Percentiles rank a stretch among this genome's conserved stretches.
These are phyloP conservation scores for Ogataea haglerorum DNA, from an alignment of 805 yeast genomes.

Conservation along the genomic window DNA sequence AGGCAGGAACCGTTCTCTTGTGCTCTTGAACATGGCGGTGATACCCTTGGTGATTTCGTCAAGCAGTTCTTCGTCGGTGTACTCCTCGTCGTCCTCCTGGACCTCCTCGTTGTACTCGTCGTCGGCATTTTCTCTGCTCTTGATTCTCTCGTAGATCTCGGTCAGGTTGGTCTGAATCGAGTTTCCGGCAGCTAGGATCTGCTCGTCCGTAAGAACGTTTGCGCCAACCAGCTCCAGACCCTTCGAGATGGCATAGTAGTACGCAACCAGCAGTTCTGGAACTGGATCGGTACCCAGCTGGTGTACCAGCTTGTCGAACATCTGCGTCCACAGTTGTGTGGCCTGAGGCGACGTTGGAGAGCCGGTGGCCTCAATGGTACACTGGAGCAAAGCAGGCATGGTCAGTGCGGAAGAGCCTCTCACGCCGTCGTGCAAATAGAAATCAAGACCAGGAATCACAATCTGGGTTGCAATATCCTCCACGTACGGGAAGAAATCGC, in stretches of 20 bases:
- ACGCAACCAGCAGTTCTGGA: constrained; percentile 74
- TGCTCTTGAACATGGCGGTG: constrained; percentile 63
- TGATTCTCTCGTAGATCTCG: constrained; percentile 69
- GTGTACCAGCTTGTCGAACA: constrained; percentile 62
- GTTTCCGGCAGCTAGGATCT: constrained; percentile 52
- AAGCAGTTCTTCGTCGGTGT: constrained; percentile 83
- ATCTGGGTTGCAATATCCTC: constrained; percentile 73
- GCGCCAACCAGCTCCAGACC: constrained; percentile 68
- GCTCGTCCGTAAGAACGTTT: constrained; percentile 51
- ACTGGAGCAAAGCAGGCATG: constrained; percentile 70
- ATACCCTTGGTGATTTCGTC: constrained; percentile 82
- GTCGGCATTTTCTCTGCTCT: constrained; percentile 67
- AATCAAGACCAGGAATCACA: constrained; percentile 83
- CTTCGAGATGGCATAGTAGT: constrained; percentile 67
- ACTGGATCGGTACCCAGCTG: constrained; percentile 77
- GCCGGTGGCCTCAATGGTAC: constrained; percentile 55
- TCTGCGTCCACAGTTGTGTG: constrained; percentile 64
- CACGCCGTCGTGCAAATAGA: constrained; percentile 91
- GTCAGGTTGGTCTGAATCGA: constrained; percentile 58
- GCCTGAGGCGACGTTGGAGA: constrained; percentile 54
- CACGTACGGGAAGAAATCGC: constrained; percentile 79
- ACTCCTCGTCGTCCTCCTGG: constrained; percentile 80
- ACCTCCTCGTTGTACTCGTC: constrained; percentile 87
- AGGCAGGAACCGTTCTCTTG: constrained; percentile 55
- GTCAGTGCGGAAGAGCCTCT: constrained; percentile 86